Evolutionary conservation across 148 eudicot species (phyloP), one percentile per base, ranked within the genome.

Genomic region (Simmondsia chinensis): DNA sequence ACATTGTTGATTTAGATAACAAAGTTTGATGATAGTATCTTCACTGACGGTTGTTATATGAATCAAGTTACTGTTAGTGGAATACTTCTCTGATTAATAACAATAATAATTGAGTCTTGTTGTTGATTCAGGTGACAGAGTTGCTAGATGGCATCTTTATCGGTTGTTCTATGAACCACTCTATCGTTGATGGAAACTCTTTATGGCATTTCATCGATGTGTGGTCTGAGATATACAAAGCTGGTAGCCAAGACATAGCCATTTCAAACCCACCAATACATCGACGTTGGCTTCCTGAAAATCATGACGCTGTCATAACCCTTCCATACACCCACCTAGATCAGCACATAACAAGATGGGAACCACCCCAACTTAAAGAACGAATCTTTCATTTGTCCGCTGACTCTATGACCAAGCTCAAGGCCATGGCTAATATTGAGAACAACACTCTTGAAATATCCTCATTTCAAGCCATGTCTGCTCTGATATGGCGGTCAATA

Each of bases 111-210:
- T 22, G 28, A 43, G 46, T 64, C 7, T 29, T 65, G 20, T 5
- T 65, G 37, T 43, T 64, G 0, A 19, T 65, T 17, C 70, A 65
- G 26, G 70, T 65, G 5, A 65, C 70, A 17, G 64, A 65, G 33
- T 52, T 64, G 7, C 9, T 56, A 5, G 69, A 56, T 17, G 69
- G 69, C 9, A 8, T 55, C 19, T 55, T 55, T 26, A 42, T 54
- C 4, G 58, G 58, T 1, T 41, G 48, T 21, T 41, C 63, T 4
- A 42, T 64, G 57, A 56, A 55, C 28, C 69, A 64, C 43, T 33
- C 18, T 1, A 14, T 51, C 15, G 69, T 38, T 0, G 75, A 70
- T 29, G 75, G 65, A 0, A 25, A 57, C 2, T 53, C 75, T 2
- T 64, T 32, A 17, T 70, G 70, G 65, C 44, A 43, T 13, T 64